phyloP scores from a whole-genome alignment of 2,329 filamentous ascomycete species.

The Aspergillus pseudoviridinutans region DNA sequence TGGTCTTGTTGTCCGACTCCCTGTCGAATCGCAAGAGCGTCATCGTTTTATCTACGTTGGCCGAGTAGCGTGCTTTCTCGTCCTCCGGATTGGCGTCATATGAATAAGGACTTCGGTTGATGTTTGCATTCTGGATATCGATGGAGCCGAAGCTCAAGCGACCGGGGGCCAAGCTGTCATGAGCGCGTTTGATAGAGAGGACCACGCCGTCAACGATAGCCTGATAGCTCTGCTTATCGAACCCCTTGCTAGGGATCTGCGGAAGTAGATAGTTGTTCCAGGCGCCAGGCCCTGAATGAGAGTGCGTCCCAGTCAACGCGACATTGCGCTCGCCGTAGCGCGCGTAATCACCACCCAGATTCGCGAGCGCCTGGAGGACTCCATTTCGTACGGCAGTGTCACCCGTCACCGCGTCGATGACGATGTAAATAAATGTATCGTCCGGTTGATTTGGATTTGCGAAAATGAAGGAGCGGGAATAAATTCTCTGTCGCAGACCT shows the following conservation, averaged over 20 bases:
- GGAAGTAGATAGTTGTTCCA: conserved; percentile 95
- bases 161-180: conserved; percentile 66
- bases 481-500: conserved; percentile 80
- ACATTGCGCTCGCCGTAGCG: conserved; percentile 77
- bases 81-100: conserved; percentile 79
- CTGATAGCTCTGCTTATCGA: conserved; percentile 79
- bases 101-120: conserved; percentile 83
- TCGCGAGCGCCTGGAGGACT: conserved; percentile 70
- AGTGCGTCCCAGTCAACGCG: conserved; percentile 88
- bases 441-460: conserved; percentile 61
- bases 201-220: conserved; percentile 85
- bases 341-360: conserved; percentile 67
- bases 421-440: conserved; percentile 79
- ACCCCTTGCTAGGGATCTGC: conserved; percentile 83
- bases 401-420: conserved; percentile 81
- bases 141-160: conserved; percentile 67
- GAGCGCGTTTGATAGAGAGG: conserved; percentile 75
- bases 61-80: conserved; percentile 66
- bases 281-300: conserved; percentile 83
- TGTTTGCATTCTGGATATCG: conserved; percentile 70
- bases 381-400: conserved; percentile 85
- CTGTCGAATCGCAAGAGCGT: conserved; percentile 76
- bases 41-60: conserved; percentile 69
- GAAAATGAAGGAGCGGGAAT: conserved; percentile 85
- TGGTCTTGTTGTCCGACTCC: conserved; percentile 68